phyloP scores from a whole-genome alignment of 495 filamentous ascomycete species.

The Daldinia grandis region DNA sequence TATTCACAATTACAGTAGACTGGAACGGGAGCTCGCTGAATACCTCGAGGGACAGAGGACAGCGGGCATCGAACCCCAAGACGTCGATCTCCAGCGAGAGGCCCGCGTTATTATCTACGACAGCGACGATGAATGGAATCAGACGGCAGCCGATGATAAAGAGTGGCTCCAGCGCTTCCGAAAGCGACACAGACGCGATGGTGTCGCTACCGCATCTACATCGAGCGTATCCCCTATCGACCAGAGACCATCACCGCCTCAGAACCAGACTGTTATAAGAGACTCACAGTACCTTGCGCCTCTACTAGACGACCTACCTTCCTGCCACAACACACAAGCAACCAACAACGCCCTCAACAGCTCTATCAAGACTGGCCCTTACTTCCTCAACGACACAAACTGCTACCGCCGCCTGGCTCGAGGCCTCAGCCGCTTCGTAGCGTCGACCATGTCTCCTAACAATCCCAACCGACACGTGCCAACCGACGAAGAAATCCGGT shows the following conservation, averaged over 20 bases:
- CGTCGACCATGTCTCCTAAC: constrained; percentile 58
- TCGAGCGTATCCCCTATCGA: constrained; percentile 21
- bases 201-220: constrained; percentile 10
- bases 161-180: constrained; percentile 64
- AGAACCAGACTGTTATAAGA: constrained; percentile 3
- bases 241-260: constrained; percentile 10
- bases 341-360: constrained; percentile 5
- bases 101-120: constrained; percentile 72
- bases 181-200: constrained; percentile 42
- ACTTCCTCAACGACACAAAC: constrained; percentile 62
- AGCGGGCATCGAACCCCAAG: constrained; percentile 63
- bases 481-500: constrained; percentile 61
- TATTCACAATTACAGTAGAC: constrained; percentile 61
- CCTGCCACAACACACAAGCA: not conserved
- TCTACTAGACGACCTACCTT: constrained; percentile 15
- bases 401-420: constrained; percentile 60
- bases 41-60: constrained; percentile 61
- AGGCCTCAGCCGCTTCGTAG: constrained; percentile 59
- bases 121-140: constrained; percentile 73
- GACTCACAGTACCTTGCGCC: constrained; percentile 26
- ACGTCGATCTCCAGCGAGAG: constrained; percentile 69
- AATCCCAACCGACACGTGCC: constrained; percentile 63
- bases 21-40: constrained; percentile 66
- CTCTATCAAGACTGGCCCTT: constrained; percentile 44
- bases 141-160: constrained; percentile 73